Base-by-base conservation (phyloP, 2,329 filamentous ascomycete genomes). In the Apiospora sp. region DNA sequence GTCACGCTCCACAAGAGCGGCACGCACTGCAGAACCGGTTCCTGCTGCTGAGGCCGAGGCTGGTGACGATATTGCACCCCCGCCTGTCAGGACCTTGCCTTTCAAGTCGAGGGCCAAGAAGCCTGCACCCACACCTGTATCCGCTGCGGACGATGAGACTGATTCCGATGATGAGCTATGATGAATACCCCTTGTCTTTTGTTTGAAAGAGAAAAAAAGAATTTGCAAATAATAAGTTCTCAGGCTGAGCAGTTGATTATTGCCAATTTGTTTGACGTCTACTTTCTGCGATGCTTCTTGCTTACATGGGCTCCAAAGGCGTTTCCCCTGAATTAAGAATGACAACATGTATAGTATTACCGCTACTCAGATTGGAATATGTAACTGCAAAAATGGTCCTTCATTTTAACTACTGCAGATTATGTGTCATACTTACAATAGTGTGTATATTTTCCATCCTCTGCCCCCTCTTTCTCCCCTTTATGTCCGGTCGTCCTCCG, bases 81-180 rank as follows among this genome's bases (percentile, higher is more conserved):
- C 81, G 4, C 80, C 80, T 7, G 75, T 72, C 22, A 78, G 80
- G 12, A 73, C 76, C 5, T 78, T 89, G 22, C 87, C 87, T 0
- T 88, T 89, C 75, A 79, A 79, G 70, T 82, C 76, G 46, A 82
- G 78, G 71, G 85, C 81, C 67, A 73, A 73, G 48, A 74, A 75
- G 49, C 72, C 74, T n/a, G 72, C 74, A 24, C 75, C 78, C 67
- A 73, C 81, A 3, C 72, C 81, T 6, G 78, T 75, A 58, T 79
- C 74, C 61, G 78, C 77, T 13, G 79, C 80, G 14, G 82, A 78
- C 22, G 86, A 84, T 68, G 87, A 89, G 71, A 88, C 87, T 0
- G 87, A 87, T n/a, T 88, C 87, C 0, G 88, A 89, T 73, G 88
- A 90, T 76, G 88, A 90, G 77, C 75, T 90, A 72, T 90, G 78